phyloP scores from a whole-genome alignment of 441 rosid species.

The Populus hybrid region DNA sequence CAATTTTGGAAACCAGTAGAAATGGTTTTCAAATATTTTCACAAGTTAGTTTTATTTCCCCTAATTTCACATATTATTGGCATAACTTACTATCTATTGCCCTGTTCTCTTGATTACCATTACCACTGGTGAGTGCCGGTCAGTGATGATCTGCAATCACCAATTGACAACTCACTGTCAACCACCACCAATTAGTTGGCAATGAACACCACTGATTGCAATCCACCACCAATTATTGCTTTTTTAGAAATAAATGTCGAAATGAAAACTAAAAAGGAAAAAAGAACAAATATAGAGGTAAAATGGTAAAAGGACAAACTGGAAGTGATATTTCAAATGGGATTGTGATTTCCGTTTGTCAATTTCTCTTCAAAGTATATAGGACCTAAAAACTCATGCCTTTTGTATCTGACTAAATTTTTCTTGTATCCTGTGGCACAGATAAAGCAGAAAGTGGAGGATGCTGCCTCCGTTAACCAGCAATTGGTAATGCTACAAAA shows the following conservation, averaged over 20 bases:
- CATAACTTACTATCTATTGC: not conserved
- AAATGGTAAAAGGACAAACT: not conserved
- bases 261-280: not conserved
- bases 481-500: constrained; percentile 54
- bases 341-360: not conserved
- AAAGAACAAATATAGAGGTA: not conserved
- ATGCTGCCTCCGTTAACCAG: constrained; percentile 30
- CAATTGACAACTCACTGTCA: not conserved
- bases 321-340: not conserved
- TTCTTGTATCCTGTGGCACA: constrained; percentile 29
- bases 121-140: not conserved
- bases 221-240: not conserved
- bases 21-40: not conserved
- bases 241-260: not conserved
- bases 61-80: not conserved
- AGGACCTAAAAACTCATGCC: constrained; percentile 7
- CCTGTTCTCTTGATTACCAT: not conserved
- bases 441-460: constrained; percentile 53
- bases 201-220: not conserved
- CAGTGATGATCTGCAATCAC: not conserved
- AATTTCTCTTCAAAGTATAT: not conserved
- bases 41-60: not conserved
- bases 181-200: not conserved
- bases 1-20: no score
- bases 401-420: not conserved